Percentiles rank a stretch among this genome's conserved stretches.
These are phyloP conservation scores for Flaveria robusta DNA, from an alignment of 129 eudicot genomes.

Conservation along the genomic window DNA sequence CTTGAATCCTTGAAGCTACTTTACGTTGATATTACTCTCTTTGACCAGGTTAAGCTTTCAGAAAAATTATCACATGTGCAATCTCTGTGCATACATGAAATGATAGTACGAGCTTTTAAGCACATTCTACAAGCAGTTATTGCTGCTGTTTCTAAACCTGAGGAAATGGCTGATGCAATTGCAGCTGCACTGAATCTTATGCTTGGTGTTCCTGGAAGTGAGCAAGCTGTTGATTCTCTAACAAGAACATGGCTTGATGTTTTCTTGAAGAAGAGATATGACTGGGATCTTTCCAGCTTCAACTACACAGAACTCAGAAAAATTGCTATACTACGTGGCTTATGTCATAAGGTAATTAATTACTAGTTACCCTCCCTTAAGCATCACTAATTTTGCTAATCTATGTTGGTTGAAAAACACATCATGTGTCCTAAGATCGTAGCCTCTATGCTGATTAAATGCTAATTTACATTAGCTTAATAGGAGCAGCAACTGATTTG, in stretches of 20 bases:
- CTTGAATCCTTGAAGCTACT: constrained; percentile 7
- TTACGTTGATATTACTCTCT: constrained; percentile 23
- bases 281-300: constrained; percentile 78
- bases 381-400: constrained; percentile 11
- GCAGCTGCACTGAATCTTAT: constrained; percentile 88
- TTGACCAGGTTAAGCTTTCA: constrained; percentile 85
- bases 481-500: constrained; percentile 11
- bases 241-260: constrained; percentile 87
- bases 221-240: constrained; percentile 58
- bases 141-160: constrained; percentile 65
- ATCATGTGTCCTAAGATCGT: background rate
- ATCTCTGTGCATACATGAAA: constrained; percentile 96
- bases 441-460: background rate
- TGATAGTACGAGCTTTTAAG: constrained; percentile 97
- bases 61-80: constrained; percentile 97
- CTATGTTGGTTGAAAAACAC: constrained; percentile 9
- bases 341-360: constrained; percentile 87
- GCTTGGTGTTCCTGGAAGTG: constrained; percentile 79
- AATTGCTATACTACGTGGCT: constrained; percentile 92
- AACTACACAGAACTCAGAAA: constrained; percentile 87
- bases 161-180: constrained; percentile 68
- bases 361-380: background rate
- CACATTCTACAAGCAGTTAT: constrained; percentile 95
- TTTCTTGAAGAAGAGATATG: constrained; percentile 82
- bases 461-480: background rate